Base-by-base conservation (phyloP, 306 rosid species). In the Chamaecrista fasciculata region DNA sequence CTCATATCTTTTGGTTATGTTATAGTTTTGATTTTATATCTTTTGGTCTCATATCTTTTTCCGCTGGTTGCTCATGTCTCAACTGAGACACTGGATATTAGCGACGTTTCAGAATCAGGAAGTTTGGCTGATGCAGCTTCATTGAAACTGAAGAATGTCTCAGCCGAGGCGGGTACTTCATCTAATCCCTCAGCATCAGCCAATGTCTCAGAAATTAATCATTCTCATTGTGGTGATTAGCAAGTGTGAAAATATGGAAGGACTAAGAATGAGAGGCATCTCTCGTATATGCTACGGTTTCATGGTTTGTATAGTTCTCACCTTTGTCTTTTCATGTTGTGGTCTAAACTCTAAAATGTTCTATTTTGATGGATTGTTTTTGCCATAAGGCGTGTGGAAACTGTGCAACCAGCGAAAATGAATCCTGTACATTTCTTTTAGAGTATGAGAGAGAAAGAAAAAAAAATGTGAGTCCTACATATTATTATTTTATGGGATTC, bases 21-120 rank as follows among this genome's bases (percentile, higher is more conserved):
- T n/a, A n/a, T n/a, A n/a, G n/a, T n/a, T n/a, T n/a, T n/a, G n/a
- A n/a, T n/a, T n/a, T n/a, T n/a, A n/a, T n/a, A n/a, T n/a, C n/a
- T n/a, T n/a, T n/a, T n/a, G n/a, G n/a, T n/a, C n/a, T n/a, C n/a
- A n/a, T n/a, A n/a, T n/a, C n/a, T n/a, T n/a, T n/a, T 69, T 2
- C 36, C 36, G 36, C 4, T 33, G n/a, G n/a, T n/a, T n/a, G n/a
- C n/a, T n/a, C n/a, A n/a, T n/a, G n/a, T n/a, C n/a, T n/a, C n/a
- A n/a, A n/a, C 99, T 11, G 97, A 91, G 31, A 76, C 88, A 15
- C 76, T 91, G 84, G 96, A 86, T 66, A 86, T 89, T n/a, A 95
- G 95, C 8, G 97, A 95, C 78, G 90, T 84, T 66, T 86, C 95
- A 19, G 95, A 89, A 76, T 76, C 84, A 37, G 86, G 62, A 37